Conservation (phyloP, 164 flowering plant genomes). For the Stephania japonica region DNA sequence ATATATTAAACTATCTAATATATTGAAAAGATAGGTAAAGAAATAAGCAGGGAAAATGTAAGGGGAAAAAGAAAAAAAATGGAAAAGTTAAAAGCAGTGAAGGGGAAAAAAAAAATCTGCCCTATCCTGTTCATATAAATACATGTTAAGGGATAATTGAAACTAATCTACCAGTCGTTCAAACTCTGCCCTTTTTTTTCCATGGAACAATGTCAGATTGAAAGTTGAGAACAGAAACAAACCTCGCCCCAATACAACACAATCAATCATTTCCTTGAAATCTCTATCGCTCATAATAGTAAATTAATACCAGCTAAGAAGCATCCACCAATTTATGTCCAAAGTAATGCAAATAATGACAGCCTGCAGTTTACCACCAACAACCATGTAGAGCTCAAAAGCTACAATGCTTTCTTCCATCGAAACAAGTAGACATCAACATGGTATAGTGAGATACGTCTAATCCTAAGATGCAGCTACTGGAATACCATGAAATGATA, state of each 20-base stretch:
- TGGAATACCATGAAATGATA: background rate
- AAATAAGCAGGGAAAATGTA: background rate
- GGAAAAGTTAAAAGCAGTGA: background rate
- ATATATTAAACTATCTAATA: background rate
- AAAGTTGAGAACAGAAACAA: background rate
- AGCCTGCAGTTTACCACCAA: too few species aligned
- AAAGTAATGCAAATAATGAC: too few species aligned
- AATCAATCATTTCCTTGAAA: background rate
- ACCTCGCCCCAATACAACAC: background rate
- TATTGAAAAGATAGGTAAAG: background rate
- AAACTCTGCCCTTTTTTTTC: too few species aligned
- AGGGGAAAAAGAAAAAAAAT: background rate
- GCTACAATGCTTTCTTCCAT: too few species aligned
- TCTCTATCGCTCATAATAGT: background rate
- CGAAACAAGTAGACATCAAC: background rate
- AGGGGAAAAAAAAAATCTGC: background rate
- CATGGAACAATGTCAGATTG: too few species aligned
- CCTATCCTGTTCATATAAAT: background rate
- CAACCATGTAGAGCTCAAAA: too few species aligned
- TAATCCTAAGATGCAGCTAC: background rate
- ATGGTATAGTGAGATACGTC: background rate
- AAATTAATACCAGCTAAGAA: background rate
- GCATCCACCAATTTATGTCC: too few species aligned
- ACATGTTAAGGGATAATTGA: too few species aligned
- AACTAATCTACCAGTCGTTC: too few species aligned